Conservation (phyloP, 2,329 filamentous ascomycete species). For the Pseudogymnoascus destructans region DNA sequence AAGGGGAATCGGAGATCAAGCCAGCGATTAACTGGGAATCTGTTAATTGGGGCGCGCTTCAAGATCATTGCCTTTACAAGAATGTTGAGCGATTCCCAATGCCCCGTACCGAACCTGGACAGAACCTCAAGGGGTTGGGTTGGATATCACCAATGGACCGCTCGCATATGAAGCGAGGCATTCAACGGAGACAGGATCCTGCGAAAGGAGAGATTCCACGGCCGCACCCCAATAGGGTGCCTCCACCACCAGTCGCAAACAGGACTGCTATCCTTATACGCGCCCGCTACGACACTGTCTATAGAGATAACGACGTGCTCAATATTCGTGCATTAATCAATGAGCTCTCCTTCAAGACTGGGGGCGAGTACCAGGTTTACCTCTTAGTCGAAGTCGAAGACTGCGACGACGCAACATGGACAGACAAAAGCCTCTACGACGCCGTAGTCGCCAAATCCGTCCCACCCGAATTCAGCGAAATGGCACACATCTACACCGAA, state of each 20-base stretch:
- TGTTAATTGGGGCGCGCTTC: slow-evolving; percentile 59
- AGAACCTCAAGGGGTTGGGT: not conserved
- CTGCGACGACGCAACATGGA: slow-evolving; percentile 42
- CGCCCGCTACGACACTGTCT: slow-evolving; percentile 61
- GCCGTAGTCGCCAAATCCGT: slow-evolving; percentile 48
- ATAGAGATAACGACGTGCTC: slow-evolving; percentile 67
- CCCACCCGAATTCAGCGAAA: slow-evolving; percentile 55
- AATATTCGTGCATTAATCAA: slow-evolving; percentile 66
- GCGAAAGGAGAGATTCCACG: not conserved
- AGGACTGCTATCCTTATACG: slow-evolving; percentile 64
- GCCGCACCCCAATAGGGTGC: slow-evolving; percentile 9
- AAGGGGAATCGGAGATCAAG: slow-evolving; percentile 10
- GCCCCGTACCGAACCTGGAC: not conserved
- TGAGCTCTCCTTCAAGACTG: slow-evolving; percentile 61
- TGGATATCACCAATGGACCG: slow-evolving; percentile 25
- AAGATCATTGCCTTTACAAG: slow-evolving; percentile 48
- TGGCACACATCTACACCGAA: slow-evolving; percentile 64
- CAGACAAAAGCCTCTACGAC: slow-evolving; percentile 45
- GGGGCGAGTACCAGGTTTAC: slow-evolving; percentile 70
- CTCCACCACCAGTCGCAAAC: not conserved
- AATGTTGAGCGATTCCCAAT: slow-evolving; percentile 50
- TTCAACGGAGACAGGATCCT: slow-evolving; percentile 8
- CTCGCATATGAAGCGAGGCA: not conserved
- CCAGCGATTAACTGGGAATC: slow-evolving; percentile 44
- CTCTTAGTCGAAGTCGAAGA: slow-evolving; percentile 69